Conservation (phyloP, 768 basidiomycete species). For the Auricularia sp. region DNA sequence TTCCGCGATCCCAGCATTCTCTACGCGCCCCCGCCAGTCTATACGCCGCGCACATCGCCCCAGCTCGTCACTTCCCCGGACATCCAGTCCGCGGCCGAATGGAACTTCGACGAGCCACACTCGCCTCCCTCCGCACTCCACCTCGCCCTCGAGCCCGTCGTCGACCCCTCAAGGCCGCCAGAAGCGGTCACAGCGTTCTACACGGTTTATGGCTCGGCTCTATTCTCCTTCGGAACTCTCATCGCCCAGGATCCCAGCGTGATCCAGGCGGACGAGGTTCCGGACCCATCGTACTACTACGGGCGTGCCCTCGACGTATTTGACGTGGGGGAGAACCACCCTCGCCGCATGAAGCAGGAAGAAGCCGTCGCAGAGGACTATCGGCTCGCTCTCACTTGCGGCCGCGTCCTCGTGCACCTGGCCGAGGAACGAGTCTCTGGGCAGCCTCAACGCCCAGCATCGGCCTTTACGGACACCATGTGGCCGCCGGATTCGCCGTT, state of each 20-base stretch:
- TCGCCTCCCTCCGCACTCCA: conserved; percentile 2
- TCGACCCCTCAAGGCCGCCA: conserved; percentile 10
- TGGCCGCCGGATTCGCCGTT: not conserved
- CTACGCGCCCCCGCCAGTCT: conserved; percentile 23
- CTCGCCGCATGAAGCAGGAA: conserved; percentile 26
- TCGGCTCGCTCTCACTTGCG: conserved; percentile 60
- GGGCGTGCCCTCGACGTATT: conserved; percentile 62
- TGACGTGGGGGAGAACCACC: conserved; percentile 56
- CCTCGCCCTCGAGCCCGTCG: conserved; percentile 1
- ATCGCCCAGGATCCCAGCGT: conserved; percentile 34
- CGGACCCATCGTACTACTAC: conserved; percentile 35
- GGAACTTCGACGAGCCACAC: conserved; percentile 13
- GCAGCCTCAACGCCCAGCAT: not conserved
- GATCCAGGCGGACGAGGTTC: not conserved
- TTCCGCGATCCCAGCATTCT: conserved; percentile 50
- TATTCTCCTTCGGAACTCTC: conserved; percentile 55
- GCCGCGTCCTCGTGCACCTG: conserved; percentile 51
- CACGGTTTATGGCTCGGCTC: conserved; percentile 50
- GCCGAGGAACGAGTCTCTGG: conserved; percentile 40
- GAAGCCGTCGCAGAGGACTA: conserved; percentile 40
- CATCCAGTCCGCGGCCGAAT: conserved; percentile 14
- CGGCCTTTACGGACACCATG: not conserved
- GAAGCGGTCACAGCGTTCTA: conserved; percentile 61
- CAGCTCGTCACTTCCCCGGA: conserved; percentile 17
- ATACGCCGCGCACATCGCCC: conserved; percentile 12